phyloP scores from a whole-genome alignment of 2,329 filamentous ascomycete species.

The Stemphylium vesicarium region DNA sequence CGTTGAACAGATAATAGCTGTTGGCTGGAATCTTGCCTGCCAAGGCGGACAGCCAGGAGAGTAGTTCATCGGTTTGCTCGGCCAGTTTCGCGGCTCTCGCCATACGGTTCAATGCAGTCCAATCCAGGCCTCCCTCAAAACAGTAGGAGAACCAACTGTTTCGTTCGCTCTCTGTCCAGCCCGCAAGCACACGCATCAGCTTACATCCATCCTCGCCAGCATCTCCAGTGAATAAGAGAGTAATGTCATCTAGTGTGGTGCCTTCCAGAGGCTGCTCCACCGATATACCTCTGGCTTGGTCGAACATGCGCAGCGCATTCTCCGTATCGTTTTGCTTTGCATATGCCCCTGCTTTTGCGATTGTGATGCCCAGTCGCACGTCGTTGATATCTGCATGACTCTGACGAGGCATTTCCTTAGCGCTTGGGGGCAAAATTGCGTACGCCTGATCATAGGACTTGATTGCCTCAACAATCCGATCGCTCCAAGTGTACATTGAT shows the following conservation, averaged over 20 bases:
- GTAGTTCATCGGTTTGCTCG: background rate
- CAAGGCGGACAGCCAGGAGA: background rate
- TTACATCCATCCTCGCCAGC: background rate
- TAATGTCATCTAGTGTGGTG: background rate
- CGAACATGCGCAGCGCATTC: background rate
- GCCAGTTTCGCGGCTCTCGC: background rate
- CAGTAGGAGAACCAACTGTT: background rate
- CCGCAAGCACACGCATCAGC: background rate
- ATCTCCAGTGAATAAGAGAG: background rate
- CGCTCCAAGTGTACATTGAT: background rate
- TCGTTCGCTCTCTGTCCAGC: constrained; percentile 1
- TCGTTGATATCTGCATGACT: background rate
- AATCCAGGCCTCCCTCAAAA: background rate
- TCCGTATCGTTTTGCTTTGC: background rate
- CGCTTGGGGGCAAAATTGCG: background rate
- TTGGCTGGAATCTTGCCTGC: background rate
- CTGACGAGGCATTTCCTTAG: background rate
- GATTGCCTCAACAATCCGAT: background rate
- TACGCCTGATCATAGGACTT: background rate
- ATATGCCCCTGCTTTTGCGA: background rate
- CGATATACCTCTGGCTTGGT: background rate
- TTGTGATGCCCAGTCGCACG: background rate
- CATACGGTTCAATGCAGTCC: background rate
- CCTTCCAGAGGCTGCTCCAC: background rate
- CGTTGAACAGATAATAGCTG: constrained; percentile 1